These are phyloP conservation scores for Tylopilus balloui DNA, from an alignment of 768 basidiomycete species.

Conservation along the genomic window DNA sequence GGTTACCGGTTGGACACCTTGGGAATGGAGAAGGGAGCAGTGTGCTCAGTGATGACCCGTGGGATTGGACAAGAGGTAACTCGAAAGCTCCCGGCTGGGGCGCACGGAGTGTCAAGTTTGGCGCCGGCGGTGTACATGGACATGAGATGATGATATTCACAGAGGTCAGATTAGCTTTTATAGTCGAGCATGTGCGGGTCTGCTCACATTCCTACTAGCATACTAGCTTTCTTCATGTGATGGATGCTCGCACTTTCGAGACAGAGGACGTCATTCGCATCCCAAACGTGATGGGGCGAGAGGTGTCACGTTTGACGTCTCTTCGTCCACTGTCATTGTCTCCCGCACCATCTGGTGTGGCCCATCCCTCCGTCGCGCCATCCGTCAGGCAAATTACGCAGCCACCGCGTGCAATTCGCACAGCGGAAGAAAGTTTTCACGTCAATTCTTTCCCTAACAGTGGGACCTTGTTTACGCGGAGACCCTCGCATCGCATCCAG, in stretches of 20 bases:
- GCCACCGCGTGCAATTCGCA: conserved; percentile 40
- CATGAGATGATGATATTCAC: conserved; percentile 86
- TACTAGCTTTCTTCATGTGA: conserved; percentile 72
- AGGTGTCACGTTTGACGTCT: conserved; percentile 11
- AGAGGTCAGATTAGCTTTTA: conserved; percentile 51
- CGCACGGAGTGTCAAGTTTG: conserved; percentile 83
- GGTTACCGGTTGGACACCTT: conserved; percentile 27
- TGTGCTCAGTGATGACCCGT: conserved; percentile 60
- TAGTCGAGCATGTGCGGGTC: background rate
- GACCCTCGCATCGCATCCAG: conserved; percentile 20
- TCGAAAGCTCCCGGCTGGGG: conserved; percentile 76
- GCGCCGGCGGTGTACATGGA: conserved; percentile 49
- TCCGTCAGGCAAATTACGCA: conserved; percentile 16
- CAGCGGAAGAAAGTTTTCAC: conserved; percentile 57
- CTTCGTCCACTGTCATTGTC: conserved; percentile 10
- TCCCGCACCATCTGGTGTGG: conserved; percentile 9
- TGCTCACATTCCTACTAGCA: conserved; percentile 47
- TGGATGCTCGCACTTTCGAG: conserved; percentile 86
- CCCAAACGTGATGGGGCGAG: conserved; percentile 36
- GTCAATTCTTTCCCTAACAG: conserved; percentile 17
- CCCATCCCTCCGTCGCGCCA: conserved; percentile 7
- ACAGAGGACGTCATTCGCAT: conserved; percentile 64
- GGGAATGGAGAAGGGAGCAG: conserved; percentile 42
- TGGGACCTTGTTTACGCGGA: conserved; percentile 16
- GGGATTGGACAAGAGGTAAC: conserved; percentile 59